Conservation (phyloP, 2,329 filamentous ascomycete genomes). For the Sodiomyces alkalinus region DNA sequence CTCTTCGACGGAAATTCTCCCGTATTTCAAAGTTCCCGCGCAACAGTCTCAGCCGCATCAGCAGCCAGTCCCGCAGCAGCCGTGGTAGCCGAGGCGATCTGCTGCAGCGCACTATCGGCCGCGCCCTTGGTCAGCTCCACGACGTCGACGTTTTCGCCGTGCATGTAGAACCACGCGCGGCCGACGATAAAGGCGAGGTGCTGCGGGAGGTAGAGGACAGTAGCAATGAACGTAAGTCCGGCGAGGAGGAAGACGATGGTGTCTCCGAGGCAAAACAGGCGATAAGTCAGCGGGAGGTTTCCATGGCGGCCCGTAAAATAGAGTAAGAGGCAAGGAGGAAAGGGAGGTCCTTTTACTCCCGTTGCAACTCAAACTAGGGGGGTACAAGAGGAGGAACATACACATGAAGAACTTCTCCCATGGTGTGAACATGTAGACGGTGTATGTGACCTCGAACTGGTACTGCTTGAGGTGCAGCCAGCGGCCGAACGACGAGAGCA, state of each 20-base stretch:
- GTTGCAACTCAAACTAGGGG: neutral
- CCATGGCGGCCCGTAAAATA: too few species aligned
- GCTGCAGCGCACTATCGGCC: constrained; percentile 12
- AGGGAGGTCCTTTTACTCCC: neutral
- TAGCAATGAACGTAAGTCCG: constrained; percentile 73
- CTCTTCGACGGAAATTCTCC: too few species aligned
- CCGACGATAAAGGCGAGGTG: constrained; percentile 71
- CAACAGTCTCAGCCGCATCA: constrained; percentile 12
- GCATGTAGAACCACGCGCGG: constrained; percentile 89
- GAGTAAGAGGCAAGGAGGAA: too few species aligned
- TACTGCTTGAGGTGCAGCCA: constrained; percentile 94
- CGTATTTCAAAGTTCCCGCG: constrained; percentile 24
- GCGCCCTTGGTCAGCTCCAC: constrained; percentile 29
- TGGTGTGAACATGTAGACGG: constrained; percentile 92
- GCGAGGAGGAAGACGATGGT: constrained; percentile 82
- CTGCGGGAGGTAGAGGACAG: constrained; percentile 83
- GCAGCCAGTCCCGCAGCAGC: constrained; percentile 6
- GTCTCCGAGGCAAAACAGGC: constrained; percentile 36
- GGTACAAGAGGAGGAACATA: constrained; percentile 30
- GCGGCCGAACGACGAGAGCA: constrained; percentile 45
- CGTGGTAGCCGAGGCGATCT: constrained; percentile 13
- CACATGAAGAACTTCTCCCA: constrained; percentile 97
- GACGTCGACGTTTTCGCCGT: constrained; percentile 54
- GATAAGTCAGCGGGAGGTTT: too few species aligned
- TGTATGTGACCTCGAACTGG: constrained; percentile 95